Percentiles rank a stretch among this genome's conserved stretches.
Conservation (phyloP, 176 grass and related monocot species). For the Raddia guianensis region DNA sequence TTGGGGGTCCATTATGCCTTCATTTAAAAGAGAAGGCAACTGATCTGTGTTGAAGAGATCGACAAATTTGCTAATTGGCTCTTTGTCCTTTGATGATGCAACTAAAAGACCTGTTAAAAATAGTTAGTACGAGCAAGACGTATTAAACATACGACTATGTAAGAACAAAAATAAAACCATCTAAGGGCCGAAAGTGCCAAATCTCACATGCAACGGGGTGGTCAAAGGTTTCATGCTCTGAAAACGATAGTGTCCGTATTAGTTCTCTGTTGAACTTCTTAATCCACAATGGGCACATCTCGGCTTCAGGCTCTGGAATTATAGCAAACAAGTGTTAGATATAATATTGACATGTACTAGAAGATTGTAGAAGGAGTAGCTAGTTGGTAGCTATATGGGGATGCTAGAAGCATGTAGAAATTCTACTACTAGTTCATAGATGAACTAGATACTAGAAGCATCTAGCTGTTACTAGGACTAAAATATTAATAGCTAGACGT, state of each 20-base stretch:
- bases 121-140: constrained; percentile 38
- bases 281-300: constrained; percentile 87
- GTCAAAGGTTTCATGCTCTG: constrained; percentile 96
- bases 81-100: constrained; percentile 94
- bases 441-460: too few species aligned
- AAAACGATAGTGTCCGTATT: constrained; percentile 75
- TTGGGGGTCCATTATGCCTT: constrained; percentile 97
- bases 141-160: not conserved
- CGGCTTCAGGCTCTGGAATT: constrained; percentile 86
- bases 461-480: too few species aligned
- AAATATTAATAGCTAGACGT: too few species aligned
- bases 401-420: too few species aligned
- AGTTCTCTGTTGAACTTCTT: constrained; percentile 92
- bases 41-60: constrained; percentile 92
- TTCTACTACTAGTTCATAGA: too few species aligned
- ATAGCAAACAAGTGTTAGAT: not conserved
- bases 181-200: constrained; percentile 33
- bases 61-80: constrained; percentile 79
- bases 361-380: too few species aligned
- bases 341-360: too few species aligned
- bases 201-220: constrained; percentile 97
- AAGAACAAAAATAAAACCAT: not conserved
- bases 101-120: constrained; percentile 81
- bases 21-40: constrained; percentile 83
- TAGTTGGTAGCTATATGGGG: too few species aligned